Percentiles rank a stretch among this genome's conserved stretches.
These are phyloP conservation scores for Candida frijolesensis DNA, from an alignment of 1,139 yeast genomes.

Conservation along the genomic window DNA sequence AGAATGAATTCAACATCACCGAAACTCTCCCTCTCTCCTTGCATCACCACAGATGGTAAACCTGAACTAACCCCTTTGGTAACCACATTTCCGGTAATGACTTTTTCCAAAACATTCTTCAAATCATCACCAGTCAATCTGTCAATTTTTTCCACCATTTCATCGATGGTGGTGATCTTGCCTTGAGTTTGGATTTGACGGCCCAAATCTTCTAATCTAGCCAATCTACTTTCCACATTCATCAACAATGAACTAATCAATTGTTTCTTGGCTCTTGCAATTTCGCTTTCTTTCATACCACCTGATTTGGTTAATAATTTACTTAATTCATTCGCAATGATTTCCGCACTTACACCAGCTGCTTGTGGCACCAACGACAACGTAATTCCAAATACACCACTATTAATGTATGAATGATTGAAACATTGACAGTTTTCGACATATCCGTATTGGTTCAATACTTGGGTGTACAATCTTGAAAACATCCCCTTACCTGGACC, in stretches of 20 bases:
- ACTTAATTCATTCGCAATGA: constrained; percentile 75
- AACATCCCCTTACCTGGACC: constrained; percentile 99
- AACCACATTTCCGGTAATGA: constrained; percentile 66
- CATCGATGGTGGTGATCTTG: constrained; percentile 72
- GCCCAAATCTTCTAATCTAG: constrained; percentile 91
- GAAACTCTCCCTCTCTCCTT: constrained; percentile 81
- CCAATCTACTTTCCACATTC: constrained; percentile 91
- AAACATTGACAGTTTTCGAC: constrained; percentile 87
- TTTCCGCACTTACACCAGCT: constrained; percentile 79
- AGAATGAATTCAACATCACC: constrained; percentile 79
- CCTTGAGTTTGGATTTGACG: constrained; percentile 91
- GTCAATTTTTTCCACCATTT: constrained; percentile 82
- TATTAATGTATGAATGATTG: constrained; percentile 87
- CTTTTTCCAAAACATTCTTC: constrained; percentile 70
- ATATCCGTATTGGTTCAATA: constrained; percentile 87
- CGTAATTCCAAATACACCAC: constrained; percentile 90
- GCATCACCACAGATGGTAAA: constrained; percentile 80
- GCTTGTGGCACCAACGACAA: constrained; percentile 85
- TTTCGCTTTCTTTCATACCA: constrained; percentile 70
- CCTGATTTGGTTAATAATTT: constrained; percentile 58
- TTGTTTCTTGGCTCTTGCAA: constrained; percentile 89
- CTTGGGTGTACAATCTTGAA: constrained; percentile 88
- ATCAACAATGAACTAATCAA: constrained; percentile 84
- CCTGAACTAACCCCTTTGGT: constrained; percentile 57
- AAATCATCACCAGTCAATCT: constrained; percentile 67